Base-by-base conservation (phyloP, 352 stramenopile genomes). In the Peronospora farinosa region DNA sequence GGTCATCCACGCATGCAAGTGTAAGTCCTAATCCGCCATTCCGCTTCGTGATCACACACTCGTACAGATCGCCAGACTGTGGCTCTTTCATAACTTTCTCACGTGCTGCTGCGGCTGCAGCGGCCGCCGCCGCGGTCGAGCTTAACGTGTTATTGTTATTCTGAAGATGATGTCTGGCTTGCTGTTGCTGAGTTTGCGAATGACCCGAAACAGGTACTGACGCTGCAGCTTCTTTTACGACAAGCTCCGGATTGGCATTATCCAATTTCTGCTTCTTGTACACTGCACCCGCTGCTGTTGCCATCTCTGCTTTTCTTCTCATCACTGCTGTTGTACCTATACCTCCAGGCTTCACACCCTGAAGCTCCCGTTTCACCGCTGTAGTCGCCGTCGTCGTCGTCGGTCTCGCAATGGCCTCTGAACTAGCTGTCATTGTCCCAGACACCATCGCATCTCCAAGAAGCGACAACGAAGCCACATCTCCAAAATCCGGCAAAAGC, bases 41-140 rank as follows among this genome's bases (percentile, higher is more conserved):
- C 7, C 75, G 65, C 47, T 89, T 89, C 36, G 75, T 89, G 63
- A 89, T 89, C 32, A 89, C 76, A 41, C 78, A 89, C 63, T 89
- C 78, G 70, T 89, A 89, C n/a, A 89, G 42, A 48, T 89, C 78
- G 2, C 78, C 78, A 1, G 75, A 87, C 48, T 89, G 78, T 6
- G 78, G 74, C 38, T 89, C 78, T 47, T 89, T 89, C 76, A 89
- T 89, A 21, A 86, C 75, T 63, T 88, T 88, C 44, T 88, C 78
- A 7, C 78, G 71, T 12, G 73, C 72, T 13, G 67, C 64, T 5
- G 67, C 57, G 4, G 63, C 57, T 9, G 69, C 63, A 2, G 66
- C 63, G 5, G 61, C 57, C 0, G 68, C 63, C 8, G 57, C 55
- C 7, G 59, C 51, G 2, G 57, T 54, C 7, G 43, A 46, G 42